Evolutionary conservation across 768 basidiomycete genomes (phyloP), one percentile per base, ranked within the genome.

Genomic region (Strobilomyces confusus): DNA sequence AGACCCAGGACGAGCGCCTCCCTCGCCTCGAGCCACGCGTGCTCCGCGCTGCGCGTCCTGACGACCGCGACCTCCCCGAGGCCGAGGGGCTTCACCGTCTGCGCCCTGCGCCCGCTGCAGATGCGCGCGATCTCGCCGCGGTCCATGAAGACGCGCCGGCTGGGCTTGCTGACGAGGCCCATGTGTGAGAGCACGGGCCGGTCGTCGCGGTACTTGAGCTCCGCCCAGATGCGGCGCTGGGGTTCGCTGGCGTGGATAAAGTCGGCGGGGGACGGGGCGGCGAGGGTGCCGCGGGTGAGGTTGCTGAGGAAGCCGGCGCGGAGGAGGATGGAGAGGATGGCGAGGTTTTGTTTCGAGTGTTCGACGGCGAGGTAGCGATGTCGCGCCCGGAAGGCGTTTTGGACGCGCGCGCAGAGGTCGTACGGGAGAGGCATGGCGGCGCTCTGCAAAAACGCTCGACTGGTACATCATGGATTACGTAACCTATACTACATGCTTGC

Each of bases 21-120:
- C 69, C 95, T 77, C 7, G 93, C 95, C 69, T 99, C 95, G 62
- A 97, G 59, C 85, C 90, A 98, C 65, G 87, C 85, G 56, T 88
- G 74, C 65, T 88, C 83, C 72, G 73, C 81, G 62, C 77, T 78
- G 59, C 77, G 77, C 46, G 88, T 92, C 70, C 75, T 79, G 17
- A 99, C 83, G 11, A 98, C 81, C 20, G 90, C 89, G 58, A 98
- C 82, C 74, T 99, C 97, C 17, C 97, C 95, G 78, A 98, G 82
- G 0, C 87, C 86, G 49, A 98, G 75, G 0, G 95, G 92, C 55
- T 83, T 83, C 13, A 97, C 79, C 11, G 82, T 84, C 66, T 89
- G 83, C 9, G 87, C 90, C 52, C 92, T 75, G 51, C 89, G 72
- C 7, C 97, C 97, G 1, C 86, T 83, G 63, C 93, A 89, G 36